A percentile compares a stretch with the other conserved stretches of the same genome.
Evolutionary conservation across 192 early-diverging fungal species (phyloP).

Genomic region (Phycomyces blakesleeanus): DNA sequence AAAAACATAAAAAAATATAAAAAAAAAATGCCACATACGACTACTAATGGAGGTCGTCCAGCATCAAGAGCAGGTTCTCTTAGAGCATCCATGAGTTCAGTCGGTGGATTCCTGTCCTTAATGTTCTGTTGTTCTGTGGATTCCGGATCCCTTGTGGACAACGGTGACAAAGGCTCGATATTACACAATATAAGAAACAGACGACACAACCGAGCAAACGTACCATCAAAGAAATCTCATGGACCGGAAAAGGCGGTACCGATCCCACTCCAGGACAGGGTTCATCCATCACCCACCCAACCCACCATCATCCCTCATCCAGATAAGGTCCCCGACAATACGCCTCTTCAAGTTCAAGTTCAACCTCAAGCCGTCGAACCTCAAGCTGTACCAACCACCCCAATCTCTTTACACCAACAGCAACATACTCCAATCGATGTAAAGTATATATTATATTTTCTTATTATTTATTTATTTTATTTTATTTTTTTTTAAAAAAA

Average conservation of each 20-base stretch:
- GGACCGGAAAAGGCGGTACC: neutral
- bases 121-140: neutral
- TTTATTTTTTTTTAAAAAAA: too few relatives aligned
- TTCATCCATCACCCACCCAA: neutral
- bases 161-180: neutral
- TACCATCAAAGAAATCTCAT: neutral
- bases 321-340: too few relatives aligned
- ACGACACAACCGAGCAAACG: neutral
- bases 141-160: neutral
- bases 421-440: too few relatives aligned
- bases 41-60: neutral
- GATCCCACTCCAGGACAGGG: neutral
- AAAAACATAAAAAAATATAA: too few relatives aligned
- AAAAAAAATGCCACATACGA: neutral
- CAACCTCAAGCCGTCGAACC: neutral
- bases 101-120: neutral
- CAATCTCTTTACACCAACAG: too few relatives aligned
- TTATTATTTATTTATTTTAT: too few relatives aligned
- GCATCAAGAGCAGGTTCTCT: slow-evolving; percentile 4
- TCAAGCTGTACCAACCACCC: neutral
- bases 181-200: neutral
- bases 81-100: neutral
- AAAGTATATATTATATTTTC: too few relatives aligned
- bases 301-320: neutral
- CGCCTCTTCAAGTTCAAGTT: too few relatives aligned